Evolutionary conservation across 2,329 filamentous ascomycete species (phyloP).

Genomic region (Tolypocladium pustulatum): DNA sequence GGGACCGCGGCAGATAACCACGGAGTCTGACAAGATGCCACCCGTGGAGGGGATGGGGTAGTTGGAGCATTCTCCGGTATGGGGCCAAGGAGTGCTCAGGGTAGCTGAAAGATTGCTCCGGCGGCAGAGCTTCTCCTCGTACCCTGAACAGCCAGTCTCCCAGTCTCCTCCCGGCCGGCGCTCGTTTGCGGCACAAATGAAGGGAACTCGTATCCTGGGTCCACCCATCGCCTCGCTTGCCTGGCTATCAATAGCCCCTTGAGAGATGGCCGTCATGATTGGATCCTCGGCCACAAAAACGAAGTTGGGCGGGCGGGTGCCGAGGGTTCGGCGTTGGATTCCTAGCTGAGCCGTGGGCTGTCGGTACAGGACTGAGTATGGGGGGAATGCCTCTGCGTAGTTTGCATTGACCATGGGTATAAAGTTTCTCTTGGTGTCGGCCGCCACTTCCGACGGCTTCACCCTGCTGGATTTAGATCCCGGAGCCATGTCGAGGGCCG

Average conservation of each 20-base stretch:
- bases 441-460: conserved; percentile 51
- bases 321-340: conserved; percentile 22
- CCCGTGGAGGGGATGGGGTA: conserved; percentile 64
- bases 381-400: conserved; percentile 43
- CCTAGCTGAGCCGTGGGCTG: conserved; percentile 36
- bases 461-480: conserved; percentile 19
- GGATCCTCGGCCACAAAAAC: conserved; percentile 47
- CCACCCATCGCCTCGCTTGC: conserved; percentile 21
- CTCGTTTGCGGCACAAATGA: conserved; percentile 67
- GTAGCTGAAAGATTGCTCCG: conserved; percentile 64
- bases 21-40: conserved; percentile 58
- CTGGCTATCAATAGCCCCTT: conserved; percentile 31
- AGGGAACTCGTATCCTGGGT: conserved; percentile 39
- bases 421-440: conserved; percentile 61
- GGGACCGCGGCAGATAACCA: conserved; percentile 64
- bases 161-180: conserved; percentile 70
- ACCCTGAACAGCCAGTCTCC: conserved; percentile 48
- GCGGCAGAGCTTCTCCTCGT: conserved; percentile 59
- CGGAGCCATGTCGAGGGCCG: conserved; percentile 18
- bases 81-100: conserved; percentile 49
- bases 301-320: conserved; percentile 33
- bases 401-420: conserved; percentile 53
- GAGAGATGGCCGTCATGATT: conserved; percentile 49
- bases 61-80: conserved; percentile 34
- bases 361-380: conserved; percentile 48